Percentiles rank a stretch among this genome's conserved stretches.
Evolutionary conservation across 345 rosid species (phyloP).

Genomic region (Rhodomyrtus tomentosa): DNA sequence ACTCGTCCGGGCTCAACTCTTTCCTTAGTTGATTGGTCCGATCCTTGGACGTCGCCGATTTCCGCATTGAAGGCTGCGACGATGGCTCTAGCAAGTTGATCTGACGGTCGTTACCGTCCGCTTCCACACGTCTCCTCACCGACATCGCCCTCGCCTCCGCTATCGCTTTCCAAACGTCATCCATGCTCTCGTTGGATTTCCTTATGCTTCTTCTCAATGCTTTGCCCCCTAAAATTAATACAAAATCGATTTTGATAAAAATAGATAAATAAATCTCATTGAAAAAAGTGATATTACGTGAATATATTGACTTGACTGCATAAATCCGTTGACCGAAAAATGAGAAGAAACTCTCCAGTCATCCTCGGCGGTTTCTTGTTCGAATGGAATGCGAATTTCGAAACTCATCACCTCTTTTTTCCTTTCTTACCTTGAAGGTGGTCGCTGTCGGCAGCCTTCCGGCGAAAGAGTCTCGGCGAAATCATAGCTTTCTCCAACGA

Average conservation of each 20-base stretch:
- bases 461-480: constrained; percentile 29
- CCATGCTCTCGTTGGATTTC: constrained; percentile 37
- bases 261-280: not conserved
- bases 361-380: not conserved
- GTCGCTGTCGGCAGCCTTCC: constrained; percentile 12
- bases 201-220: not conserved
- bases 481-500: constrained; percentile 31
- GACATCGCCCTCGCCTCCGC: constrained; percentile 28
- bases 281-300: not conserved
- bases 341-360: not conserved
- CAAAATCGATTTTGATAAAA: not conserved
- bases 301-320: not conserved
- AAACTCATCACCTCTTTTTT: not conserved
- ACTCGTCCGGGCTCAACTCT: constrained; percentile 59
- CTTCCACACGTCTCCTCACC: constrained; percentile 33
- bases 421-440: not conserved
- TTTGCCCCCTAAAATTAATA: not conserved
- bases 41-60: constrained; percentile 50
- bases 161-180: constrained; percentile 61
- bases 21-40: constrained; percentile 36
- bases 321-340: not conserved
- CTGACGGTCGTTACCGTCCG: constrained; percentile 4
- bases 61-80: constrained; percentile 7
- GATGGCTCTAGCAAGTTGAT: not conserved
- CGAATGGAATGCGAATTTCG: not conserved